Evolutionary conservation across 192 early-diverging fungal species (phyloP).

Genomic region (Lobosporangium transversale): DNA sequence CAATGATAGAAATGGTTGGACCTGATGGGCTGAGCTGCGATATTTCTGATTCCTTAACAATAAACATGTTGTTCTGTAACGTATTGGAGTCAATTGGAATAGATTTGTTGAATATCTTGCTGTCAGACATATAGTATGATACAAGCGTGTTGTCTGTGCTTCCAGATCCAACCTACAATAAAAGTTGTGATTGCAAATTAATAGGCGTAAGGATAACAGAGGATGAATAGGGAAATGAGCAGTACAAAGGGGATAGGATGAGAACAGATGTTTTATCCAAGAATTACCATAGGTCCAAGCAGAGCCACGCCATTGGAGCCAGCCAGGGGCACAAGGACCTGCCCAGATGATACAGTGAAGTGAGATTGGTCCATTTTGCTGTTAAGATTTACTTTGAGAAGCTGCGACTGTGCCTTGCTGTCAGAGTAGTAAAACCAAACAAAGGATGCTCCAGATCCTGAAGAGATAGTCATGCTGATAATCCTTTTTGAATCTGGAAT

Average conservation of each 20-base stretch:
- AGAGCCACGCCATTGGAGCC: constrained; percentile 3
- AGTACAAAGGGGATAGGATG: no score
- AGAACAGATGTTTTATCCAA: no score
- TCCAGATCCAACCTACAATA: background rate
- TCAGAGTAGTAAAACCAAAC: background rate
- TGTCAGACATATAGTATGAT: background rate
- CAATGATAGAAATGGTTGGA: background rate
- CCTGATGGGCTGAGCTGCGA: constrained; percentile 9
- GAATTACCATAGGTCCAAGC: background rate
- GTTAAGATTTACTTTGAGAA: background rate
- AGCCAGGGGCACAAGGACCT: constrained; percentile 1
- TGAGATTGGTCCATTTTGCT: background rate
- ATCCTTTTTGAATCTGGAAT: background rate
- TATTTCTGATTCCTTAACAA: background rate
- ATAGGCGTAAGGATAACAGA: background rate
- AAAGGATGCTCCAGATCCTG: background rate
- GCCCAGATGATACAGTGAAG: background rate
- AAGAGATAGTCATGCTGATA: background rate
- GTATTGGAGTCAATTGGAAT: background rate
- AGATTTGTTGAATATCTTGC: background rate
- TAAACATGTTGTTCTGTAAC: background rate
- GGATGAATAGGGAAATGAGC: no score
- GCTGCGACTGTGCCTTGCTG: background rate
- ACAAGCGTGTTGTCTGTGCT: constrained; percentile 2
- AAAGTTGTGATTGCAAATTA: no score